Percentiles rank a stretch among this genome's conserved stretches.
Evolutionary conservation across 2,329 filamentous ascomycete species (phyloP).

Genomic region (Immersiporthe knoxdaviesiana): DNA sequence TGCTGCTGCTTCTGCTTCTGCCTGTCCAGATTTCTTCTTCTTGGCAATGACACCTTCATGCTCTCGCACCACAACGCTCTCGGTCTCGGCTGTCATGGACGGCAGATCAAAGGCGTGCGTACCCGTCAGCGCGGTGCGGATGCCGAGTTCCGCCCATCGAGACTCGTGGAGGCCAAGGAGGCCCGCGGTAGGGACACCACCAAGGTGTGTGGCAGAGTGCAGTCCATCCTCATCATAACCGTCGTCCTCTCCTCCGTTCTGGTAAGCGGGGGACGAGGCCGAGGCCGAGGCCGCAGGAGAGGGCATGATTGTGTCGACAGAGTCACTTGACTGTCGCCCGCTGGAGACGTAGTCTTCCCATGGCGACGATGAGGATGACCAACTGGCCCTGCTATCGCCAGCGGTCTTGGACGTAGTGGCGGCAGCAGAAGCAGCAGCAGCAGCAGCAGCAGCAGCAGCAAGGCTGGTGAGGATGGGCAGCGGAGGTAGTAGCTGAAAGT

Average conservation of each 20-base stretch:
- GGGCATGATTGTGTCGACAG: conserved; percentile 24
- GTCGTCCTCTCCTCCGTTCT: neutral
- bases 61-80: neutral
- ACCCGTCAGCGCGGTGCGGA: conserved; percentile 38
- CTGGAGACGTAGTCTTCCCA: conserved; percentile 32
- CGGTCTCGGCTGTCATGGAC: conserved; percentile 2
- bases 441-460: too few species aligned
- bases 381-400: conserved; percentile 13
- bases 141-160: conserved; percentile 34
- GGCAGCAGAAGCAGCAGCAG: too few species aligned
- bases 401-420: neutral
- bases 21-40: neutral
- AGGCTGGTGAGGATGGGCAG: too few species aligned
- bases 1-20: neutral
- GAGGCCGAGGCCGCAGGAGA: neutral
- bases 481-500: conserved; percentile 2
- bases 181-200: conserved; percentile 36
- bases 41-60: neutral
- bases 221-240: conserved; percentile 6
- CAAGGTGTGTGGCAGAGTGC: conserved; percentile 27
- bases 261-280: neutral
- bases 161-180: conserved; percentile 38
- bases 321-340: conserved; percentile 23
- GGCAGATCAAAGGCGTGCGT: conserved; percentile 32
- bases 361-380: conserved; percentile 25